These are phyloP conservation scores for Berkeleyomyces basicola DNA, from an alignment of 2,329 filamentous ascomycete genomes.

Conservation along the genomic window DNA sequence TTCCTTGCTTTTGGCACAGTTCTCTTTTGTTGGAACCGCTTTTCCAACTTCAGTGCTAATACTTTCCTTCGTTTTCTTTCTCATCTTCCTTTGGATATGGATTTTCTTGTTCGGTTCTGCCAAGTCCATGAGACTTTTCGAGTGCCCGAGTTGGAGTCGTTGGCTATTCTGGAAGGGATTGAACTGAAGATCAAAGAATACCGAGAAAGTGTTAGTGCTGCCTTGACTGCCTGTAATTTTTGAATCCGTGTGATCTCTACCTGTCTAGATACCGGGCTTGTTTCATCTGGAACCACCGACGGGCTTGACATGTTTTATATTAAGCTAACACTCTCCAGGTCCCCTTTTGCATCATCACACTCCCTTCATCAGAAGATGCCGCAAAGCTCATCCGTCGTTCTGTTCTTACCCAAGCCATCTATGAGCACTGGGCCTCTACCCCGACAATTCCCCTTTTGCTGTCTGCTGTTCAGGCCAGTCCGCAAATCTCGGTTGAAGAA, in stretches of 20 bases:
- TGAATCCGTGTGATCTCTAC: no score
- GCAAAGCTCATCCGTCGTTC: conserved; percentile 53
- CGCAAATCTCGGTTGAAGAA: conserved; percentile 16
- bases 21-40: background rate
- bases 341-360: conserved; percentile 64
- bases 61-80: background rate
- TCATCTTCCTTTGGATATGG: conserved; percentile 26
- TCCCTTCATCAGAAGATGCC: conserved; percentile 50
- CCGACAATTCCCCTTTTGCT: conserved; percentile 52
- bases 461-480: conserved; percentile 17
- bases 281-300: no score
- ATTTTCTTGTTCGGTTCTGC: conserved; percentile 78
- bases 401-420: conserved; percentile 66
- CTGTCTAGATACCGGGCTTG: no score
- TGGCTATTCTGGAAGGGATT: conserved; percentile 53
- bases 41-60: background rate
- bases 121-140: conserved; percentile 89
- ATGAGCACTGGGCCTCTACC: conserved; percentile 76
- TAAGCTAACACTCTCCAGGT: conserved; percentile 36
- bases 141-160: conserved; percentile 62
- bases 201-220: conserved; percentile 45
- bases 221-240: no score
- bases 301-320: no score
- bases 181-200: conserved; percentile 62
- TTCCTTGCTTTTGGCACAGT: no score